phyloP scores from a whole-genome alignment of 2,329 filamentous ascomycete species.

The Phialophora tarda region DNA sequence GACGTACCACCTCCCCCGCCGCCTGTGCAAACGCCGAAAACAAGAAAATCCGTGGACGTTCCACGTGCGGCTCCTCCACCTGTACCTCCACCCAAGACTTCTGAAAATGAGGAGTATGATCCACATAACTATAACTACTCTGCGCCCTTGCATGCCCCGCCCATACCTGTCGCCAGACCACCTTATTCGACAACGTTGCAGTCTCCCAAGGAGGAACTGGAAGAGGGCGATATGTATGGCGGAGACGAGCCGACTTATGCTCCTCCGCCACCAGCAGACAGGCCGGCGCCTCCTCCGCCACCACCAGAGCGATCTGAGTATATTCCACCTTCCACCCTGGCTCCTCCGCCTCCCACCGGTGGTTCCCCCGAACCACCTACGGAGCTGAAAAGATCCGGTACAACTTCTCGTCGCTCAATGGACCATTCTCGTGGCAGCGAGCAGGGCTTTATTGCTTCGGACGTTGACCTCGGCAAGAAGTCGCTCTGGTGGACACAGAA shows the following conservation, averaged over 20 bases:
- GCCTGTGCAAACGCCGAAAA: slow-evolving; percentile 64
- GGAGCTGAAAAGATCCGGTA: slow-evolving; percentile 64
- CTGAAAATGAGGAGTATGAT: slow-evolving; percentile 55
- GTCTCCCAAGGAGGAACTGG: slow-evolving; percentile 43
- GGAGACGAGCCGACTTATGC: slow-evolving; percentile 28
- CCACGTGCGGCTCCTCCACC: slow-evolving; percentile 74
- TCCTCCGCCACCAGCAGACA: slow-evolving; percentile 43
- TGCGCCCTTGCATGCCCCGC: slow-evolving; percentile 44
- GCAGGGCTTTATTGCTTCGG: slow-evolving; percentile 82
- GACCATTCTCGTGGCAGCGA: slow-evolving; percentile 77
- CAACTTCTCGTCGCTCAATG: slow-evolving; percentile 66
- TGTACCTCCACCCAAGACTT: slow-evolving; percentile 55
- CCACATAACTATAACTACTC: slow-evolving; percentile 61
- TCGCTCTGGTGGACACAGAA: slow-evolving; percentile 88
- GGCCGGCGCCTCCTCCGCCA: slow-evolving; percentile 46
- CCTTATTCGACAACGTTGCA: slow-evolving; percentile 38
- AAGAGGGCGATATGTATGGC: slow-evolving; percentile 56
- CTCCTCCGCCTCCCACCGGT: slow-evolving; percentile 51
- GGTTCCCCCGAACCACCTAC: slow-evolving; percentile 70
- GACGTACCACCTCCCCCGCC: slow-evolving; percentile 67
- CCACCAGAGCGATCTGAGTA: slow-evolving; percentile 56
- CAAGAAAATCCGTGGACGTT: slow-evolving; percentile 70
- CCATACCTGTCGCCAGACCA: slow-evolving; percentile 40
- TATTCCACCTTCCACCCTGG: slow-evolving; percentile 54
- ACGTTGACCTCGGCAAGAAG: slow-evolving; percentile 76